These are phyloP conservation scores for Mycena kentingensis DNA, from an alignment of 768 basidiomycete genomes.

Conservation along the genomic window DNA sequence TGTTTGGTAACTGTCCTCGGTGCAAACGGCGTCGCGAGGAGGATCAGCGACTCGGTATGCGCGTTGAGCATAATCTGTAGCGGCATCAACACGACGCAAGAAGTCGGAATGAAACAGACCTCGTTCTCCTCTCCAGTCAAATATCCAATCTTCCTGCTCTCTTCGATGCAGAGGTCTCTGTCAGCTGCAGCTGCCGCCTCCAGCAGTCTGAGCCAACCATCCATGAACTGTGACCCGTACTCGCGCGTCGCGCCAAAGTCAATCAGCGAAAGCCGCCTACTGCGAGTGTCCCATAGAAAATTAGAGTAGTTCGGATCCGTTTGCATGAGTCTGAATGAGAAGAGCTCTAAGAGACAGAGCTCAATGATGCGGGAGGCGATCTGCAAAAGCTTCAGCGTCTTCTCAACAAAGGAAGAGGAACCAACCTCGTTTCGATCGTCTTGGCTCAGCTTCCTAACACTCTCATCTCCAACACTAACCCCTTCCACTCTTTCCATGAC, in stretches of 20 bases:
- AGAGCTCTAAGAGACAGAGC: slow-evolving; percentile 87
- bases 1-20: slow-evolving; percentile 50
- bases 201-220: slow-evolving; percentile 85
- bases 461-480: slow-evolving; percentile 71
- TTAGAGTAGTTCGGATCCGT: slow-evolving; percentile 99
- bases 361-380: slow-evolving; percentile 82
- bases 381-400: slow-evolving; percentile 40
- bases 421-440: slow-evolving; percentile 72
- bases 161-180: slow-evolving; percentile 61
- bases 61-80: slow-evolving; percentile 80
- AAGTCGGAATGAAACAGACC: slow-evolving; percentile 39
- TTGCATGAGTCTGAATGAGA: slow-evolving; percentile 92
- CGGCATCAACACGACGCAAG: not conserved
- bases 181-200: slow-evolving; percentile 74
- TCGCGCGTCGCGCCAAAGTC: slow-evolving; percentile 95
- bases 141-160: slow-evolving; percentile 85
- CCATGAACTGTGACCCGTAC: slow-evolving; percentile 85
- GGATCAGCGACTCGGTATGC: slow-evolving; percentile 78
- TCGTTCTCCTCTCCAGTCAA: slow-evolving; percentile 86
- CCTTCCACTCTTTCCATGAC: slow-evolving; percentile 89
- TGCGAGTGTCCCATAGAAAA: slow-evolving; percentile 81
- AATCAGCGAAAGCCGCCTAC: slow-evolving; percentile 78
- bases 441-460: slow-evolving; percentile 57
- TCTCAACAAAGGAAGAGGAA: not conserved
- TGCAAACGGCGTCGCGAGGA: slow-evolving; percentile 86